Evolutionary conservation across 352 stramenopile genomes (phyloP).

Genomic region (Phytopythium vexans): DNA sequence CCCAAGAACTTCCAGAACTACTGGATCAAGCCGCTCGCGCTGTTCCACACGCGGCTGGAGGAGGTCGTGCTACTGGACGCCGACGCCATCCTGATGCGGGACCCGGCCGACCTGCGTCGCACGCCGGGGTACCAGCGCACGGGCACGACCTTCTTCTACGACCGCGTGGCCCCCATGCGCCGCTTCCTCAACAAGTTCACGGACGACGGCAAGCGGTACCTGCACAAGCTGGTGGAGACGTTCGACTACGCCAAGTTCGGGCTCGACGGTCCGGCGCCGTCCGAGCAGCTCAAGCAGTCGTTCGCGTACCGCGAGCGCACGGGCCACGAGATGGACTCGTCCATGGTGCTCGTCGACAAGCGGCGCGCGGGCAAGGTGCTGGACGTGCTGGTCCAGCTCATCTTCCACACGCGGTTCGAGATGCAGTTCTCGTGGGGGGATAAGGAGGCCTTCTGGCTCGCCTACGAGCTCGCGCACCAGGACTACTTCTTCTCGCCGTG

Average conservation of each 20-base stretch:
- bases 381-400: conserved; percentile 40
- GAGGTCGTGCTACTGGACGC: conserved; percentile 56
- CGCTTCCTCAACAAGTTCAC: conserved; percentile 26
- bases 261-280: conserved; percentile 22
- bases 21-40: conserved; percentile 58
- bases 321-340: conserved; percentile 57
- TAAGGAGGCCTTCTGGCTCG: conserved; percentile 50
- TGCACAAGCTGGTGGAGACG: conserved; percentile 32
- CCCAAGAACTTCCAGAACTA: conserved; percentile 46
- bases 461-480: conserved; percentile 45
- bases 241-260: conserved; percentile 48
- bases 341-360: conserved; percentile 51
- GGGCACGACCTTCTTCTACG: conserved; percentile 67
- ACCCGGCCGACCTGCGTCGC: conserved; percentile 32
- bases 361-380: conserved; percentile 26
- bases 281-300: conserved; percentile 31
- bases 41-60: conserved; percentile 45
- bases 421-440: conserved; percentile 52
- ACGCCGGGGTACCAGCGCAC: conserved; percentile 34
- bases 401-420: conserved; percentile 34
- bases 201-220: conserved; percentile 23
- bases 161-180: conserved; percentile 43
- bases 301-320: conserved; percentile 35
- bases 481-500: conserved; percentile 56
- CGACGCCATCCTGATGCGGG: conserved; percentile 40